Conservation (phyloP, 768 basidiomycete genomes). For the Crassisporium funariophilum region DNA sequence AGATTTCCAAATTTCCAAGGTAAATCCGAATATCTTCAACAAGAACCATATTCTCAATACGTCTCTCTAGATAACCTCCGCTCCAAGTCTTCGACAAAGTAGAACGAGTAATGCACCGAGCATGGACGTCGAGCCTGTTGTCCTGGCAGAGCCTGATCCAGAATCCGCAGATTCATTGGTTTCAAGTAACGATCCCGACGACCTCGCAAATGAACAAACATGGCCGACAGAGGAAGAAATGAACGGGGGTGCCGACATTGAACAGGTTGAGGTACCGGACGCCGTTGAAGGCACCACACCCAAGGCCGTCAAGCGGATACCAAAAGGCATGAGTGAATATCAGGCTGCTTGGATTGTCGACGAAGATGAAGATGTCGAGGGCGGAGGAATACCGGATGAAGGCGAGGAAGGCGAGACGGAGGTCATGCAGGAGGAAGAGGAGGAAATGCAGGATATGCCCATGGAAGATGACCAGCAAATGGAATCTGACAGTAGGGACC, state of each 20-base stretch:
- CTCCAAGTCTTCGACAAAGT: constrained; percentile 45
- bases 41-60: not conserved
- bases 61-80: constrained; percentile 65
- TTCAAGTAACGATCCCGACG: constrained; percentile 86
- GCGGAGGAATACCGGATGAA: too few species aligned
- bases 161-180: constrained; percentile 82
- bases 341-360: constrained; percentile 97
- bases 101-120: constrained; percentile 33
- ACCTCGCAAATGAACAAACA: constrained; percentile 93
- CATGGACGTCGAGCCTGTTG: constrained; percentile 71
- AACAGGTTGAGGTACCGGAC: constrained; percentile 54
- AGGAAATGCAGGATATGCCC: constrained; percentile 62
- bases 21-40: constrained; percentile 30
- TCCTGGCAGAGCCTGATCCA: constrained; percentile 65
- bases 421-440: constrained; percentile 49
- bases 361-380: constrained; percentile 72
- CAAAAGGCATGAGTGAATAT: constrained; percentile 96
- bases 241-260: constrained; percentile 38
- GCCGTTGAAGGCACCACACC: constrained; percentile 76
- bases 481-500: constrained; percentile 55
- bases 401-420: constrained; percentile 43
- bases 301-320: constrained; percentile 76
- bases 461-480: constrained; percentile 61
- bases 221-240: constrained; percentile 99
- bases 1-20: constrained; percentile 85